Conservation (phyloP, 768 basidiomycete species). For the Sporobolomyces pararoseus region DNA sequence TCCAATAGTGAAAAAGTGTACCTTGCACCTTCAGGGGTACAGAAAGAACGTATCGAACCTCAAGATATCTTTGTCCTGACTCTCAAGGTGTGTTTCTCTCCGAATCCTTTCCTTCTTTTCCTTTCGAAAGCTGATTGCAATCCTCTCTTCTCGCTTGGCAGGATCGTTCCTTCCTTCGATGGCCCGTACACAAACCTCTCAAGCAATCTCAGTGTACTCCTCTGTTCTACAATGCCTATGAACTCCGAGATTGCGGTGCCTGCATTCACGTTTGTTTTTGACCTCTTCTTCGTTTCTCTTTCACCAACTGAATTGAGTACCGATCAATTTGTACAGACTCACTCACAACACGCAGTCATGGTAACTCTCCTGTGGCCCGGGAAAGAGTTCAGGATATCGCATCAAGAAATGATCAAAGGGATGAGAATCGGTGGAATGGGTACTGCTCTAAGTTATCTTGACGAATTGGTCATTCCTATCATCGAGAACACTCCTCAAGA, state of each 20-base stretch:
- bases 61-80: slow-evolving; percentile 84
- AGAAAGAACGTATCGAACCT: slow-evolving; percentile 80
- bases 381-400: slow-evolving; percentile 70
- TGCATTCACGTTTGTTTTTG: slow-evolving; percentile 62
- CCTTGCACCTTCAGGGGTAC: slow-evolving; percentile 83
- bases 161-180: slow-evolving; percentile 72
- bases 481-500: slow-evolving; percentile 88
- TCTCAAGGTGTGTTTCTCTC: slow-evolving; percentile 50
- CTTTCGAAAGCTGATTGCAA: too few relatives aligned
- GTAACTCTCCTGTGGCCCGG: slow-evolving; percentile 73
- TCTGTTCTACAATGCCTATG: slow-evolving; percentile 87
- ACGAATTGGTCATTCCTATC: slow-evolving; percentile 79
- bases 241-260: slow-evolving; percentile 69
- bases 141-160: slow-evolving; percentile 40
- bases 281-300: neutral
- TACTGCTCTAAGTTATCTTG: slow-evolving; percentile 70
- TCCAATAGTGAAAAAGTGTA: slow-evolving; percentile 63
- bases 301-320: neutral
- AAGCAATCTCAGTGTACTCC: slow-evolving; percentile 87
- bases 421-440: slow-evolving; percentile 73
- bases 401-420: slow-evolving; percentile 95
- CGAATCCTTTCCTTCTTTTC: neutral
- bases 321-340: slow-evolving; percentile 56
- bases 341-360: slow-evolving; percentile 86
- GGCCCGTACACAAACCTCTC: slow-evolving; percentile 62